These are phyloP conservation scores for Dimocarpus longan DNA, from an alignment of 345 rosid species.

Conservation along the genomic window DNA sequence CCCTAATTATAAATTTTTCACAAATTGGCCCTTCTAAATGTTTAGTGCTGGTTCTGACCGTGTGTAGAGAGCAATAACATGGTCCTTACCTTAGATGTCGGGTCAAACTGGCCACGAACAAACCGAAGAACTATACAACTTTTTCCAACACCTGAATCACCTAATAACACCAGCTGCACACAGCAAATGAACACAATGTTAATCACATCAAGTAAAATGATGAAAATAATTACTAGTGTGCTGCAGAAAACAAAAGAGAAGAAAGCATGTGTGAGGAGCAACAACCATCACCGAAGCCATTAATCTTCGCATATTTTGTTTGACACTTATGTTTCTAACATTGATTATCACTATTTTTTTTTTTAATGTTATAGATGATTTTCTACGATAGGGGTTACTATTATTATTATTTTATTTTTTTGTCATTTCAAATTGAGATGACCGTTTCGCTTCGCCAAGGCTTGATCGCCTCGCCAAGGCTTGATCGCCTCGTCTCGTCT, in stretches of 20 bases:
- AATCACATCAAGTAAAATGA: constrained; percentile 6
- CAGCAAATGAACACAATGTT: constrained; percentile 25
- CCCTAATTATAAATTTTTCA: neutral
- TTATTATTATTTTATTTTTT: too few species aligned
- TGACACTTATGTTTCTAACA: too few species aligned
- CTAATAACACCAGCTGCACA: constrained; percentile 82
- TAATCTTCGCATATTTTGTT: neutral
- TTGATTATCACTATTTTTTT: too few species aligned
- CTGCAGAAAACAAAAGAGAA: neutral
- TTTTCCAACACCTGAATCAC: constrained; percentile 98
- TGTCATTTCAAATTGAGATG: too few species aligned
- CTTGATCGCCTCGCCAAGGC: too few species aligned
- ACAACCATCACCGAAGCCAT: neutral
- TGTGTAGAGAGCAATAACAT: neutral
- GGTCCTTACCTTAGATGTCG: constrained; percentile 77
- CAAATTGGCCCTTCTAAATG: neutral
- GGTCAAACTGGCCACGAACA: constrained; percentile 98
- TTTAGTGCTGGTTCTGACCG: neutral
- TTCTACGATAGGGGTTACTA: too few species aligned
- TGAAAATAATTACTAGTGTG: neutral
- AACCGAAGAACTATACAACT: constrained; percentile 98
- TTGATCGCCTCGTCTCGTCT: too few species aligned
- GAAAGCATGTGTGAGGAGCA: neutral
- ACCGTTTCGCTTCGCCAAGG: too few species aligned
- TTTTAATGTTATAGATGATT: too few species aligned